phyloP scores from a whole-genome alignment of 1,284 basidiomycete species.

The Ceratobasidium theobromae region DNA sequence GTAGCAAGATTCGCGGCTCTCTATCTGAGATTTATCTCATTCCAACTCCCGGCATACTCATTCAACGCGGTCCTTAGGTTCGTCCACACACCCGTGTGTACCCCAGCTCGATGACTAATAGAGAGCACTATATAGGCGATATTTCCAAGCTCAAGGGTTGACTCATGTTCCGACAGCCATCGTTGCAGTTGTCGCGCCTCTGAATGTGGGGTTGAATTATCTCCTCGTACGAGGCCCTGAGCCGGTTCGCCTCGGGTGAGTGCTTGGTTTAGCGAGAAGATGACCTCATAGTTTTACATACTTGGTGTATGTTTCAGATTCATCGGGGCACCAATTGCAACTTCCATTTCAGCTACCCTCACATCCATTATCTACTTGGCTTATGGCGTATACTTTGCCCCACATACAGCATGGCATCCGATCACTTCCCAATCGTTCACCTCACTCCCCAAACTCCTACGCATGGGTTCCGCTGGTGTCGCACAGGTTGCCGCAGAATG shows the following conservation, averaged over 20 bases:
- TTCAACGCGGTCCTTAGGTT: conserved; percentile 70
- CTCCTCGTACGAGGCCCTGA: conserved; percentile 85
- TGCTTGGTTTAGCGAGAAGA: too few species aligned
- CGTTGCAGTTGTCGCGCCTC: conserved; percentile 78
- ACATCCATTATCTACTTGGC: conserved; percentile 65
- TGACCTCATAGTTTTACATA: too few species aligned
- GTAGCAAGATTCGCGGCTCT: conserved; percentile 76
- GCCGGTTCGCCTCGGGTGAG: conserved; percentile 65
- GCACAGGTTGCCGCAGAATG: conserved; percentile 76
- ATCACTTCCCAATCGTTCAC: conserved; percentile 65
- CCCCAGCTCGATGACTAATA: background rate
- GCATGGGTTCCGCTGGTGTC: conserved; percentile 78
- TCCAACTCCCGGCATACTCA: conserved; percentile 87
- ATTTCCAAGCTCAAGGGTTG: conserved; percentile 53
- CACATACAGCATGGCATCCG: conserved; percentile 83
- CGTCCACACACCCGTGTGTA: conserved; percentile 77
- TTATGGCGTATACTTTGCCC: conserved; percentile 73
- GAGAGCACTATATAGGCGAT: background rate
- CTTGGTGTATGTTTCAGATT: conserved; percentile 48
- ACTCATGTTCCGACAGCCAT: conserved; percentile 87
- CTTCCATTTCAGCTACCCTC: conserved; percentile 84
- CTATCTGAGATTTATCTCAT: conserved; percentile 73
- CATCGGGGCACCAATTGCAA: conserved; percentile 88
- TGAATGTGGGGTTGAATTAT: conserved; percentile 83
- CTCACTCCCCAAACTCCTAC: conserved; percentile 68